Percentiles rank a stretch among this genome's conserved stretches.
Conservation (phyloP, 257 asterid genomes). For the Solanum arcanum region DNA sequence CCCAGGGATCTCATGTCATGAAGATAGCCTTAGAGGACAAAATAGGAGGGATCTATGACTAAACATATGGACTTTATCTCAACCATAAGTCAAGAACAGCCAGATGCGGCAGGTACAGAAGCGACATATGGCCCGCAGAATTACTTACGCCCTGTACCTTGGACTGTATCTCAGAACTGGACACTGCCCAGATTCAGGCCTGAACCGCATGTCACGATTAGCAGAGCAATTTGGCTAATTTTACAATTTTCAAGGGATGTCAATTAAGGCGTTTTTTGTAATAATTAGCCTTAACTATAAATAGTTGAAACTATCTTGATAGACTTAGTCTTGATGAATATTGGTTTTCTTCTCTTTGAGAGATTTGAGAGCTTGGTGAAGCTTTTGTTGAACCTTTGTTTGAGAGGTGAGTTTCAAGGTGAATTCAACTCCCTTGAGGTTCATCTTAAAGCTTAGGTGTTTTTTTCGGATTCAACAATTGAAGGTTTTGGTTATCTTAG, state of each 20-base stretch:
- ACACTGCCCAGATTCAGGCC: background rate
- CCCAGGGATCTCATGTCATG: background rate
- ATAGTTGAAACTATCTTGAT: background rate
- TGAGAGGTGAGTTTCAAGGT: background rate
- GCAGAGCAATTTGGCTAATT: background rate
- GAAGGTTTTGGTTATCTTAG: background rate
- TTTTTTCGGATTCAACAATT: background rate
- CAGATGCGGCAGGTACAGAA: background rate
- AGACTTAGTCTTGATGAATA: background rate
- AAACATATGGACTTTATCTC: background rate
- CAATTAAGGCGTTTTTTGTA: background rate
- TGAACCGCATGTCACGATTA: background rate
- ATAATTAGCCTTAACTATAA: background rate
- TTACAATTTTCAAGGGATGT: background rate
- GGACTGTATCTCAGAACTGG: background rate
- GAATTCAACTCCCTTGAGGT: background rate
- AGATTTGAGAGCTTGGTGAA: background rate
- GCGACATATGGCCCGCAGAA: background rate
- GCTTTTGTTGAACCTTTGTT: background rate
- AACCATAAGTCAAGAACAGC: background rate
- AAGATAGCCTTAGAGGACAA: background rate
- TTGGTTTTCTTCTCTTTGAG: background rate
- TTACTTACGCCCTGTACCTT: background rate
- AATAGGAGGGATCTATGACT: background rate
- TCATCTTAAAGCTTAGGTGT: background rate